Conservation (phyloP, 805 yeast species). For the Blastobotrys chiropterorum region DNA sequence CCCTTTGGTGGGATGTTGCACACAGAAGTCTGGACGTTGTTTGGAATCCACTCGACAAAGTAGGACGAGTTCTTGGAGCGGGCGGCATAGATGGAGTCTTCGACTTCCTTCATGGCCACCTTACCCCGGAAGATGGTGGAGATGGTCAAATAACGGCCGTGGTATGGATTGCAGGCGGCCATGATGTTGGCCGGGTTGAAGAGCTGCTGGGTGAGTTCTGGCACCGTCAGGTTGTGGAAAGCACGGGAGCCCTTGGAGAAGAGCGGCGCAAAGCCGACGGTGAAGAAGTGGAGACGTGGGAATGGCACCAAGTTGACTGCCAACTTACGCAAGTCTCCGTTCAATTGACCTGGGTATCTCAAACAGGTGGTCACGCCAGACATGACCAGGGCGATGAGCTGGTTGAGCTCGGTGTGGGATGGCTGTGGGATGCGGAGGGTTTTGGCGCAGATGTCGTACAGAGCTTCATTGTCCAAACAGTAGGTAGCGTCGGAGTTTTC, state of each 20-base stretch:
- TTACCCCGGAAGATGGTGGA: slow-evolving; percentile 95
- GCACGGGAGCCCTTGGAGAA: slow-evolving; percentile 76
- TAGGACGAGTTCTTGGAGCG: slow-evolving; percentile 77
- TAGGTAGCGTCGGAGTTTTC: slow-evolving; percentile 90
- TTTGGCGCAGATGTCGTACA: slow-evolving; percentile 82
- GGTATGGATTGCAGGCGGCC: slow-evolving; percentile 93
- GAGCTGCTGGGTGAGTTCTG: slow-evolving; percentile 93
- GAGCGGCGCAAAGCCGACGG: slow-evolving; percentile 93
- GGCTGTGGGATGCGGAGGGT: slow-evolving; percentile 80
- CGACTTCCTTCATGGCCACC: slow-evolving; percentile 89
- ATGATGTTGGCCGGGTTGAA: slow-evolving; percentile 89
- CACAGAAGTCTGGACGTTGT: slow-evolving; percentile 91
- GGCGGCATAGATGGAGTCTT: slow-evolving; percentile 85
- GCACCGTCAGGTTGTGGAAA: slow-evolving; percentile 81
- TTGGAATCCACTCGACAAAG: slow-evolving; percentile 95
- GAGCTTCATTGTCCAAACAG: slow-evolving; percentile 93
- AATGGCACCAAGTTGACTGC: slow-evolving; percentile 94
- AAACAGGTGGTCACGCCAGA: slow-evolving; percentile 92
- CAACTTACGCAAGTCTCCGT: slow-evolving; percentile 85
- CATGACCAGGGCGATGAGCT: slow-evolving; percentile 85
- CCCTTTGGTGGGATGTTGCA: slow-evolving; percentile 89
- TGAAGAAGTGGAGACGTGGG: slow-evolving; percentile 93
- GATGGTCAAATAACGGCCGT: slow-evolving; percentile 87
- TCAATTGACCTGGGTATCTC: slow-evolving; percentile 93
- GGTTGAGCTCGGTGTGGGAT: slow-evolving; percentile 71